Evolutionary conservation across 1,139 yeast species (phyloP).

Genomic region (Yarrowia galli): DNA sequence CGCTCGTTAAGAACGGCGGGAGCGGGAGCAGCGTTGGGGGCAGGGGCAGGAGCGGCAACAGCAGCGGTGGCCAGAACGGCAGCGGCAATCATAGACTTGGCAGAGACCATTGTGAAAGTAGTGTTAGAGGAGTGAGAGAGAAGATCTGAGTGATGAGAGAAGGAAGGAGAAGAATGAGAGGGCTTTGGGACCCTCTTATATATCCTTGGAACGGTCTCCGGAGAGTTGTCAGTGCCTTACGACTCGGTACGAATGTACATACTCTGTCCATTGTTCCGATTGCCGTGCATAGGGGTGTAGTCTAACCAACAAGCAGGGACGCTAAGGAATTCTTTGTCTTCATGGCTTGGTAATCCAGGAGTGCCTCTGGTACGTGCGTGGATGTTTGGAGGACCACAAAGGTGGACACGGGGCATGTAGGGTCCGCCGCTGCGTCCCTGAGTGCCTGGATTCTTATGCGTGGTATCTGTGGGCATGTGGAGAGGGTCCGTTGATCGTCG

Average conservation of each 20-base stretch:
- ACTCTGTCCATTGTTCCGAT: constrained; percentile 2
- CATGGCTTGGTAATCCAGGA: constrained; percentile 12
- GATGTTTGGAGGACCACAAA: not conserved
- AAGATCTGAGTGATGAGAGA: not conserved
- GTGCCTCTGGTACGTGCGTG: constrained; percentile 20
- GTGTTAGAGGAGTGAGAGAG: not conserved
- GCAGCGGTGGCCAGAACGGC: constrained; percentile 22
- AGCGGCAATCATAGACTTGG: constrained; percentile 22
- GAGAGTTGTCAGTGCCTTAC: not conserved
- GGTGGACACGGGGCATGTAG: constrained; percentile 16
- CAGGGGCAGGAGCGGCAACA: constrained; percentile 21
- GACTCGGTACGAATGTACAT: not conserved
- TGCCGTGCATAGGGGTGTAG: constrained; percentile 24
- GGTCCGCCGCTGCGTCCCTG: not conserved
- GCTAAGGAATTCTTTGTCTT: constrained; percentile 1
- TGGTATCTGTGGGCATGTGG: not conserved
- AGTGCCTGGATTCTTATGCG: constrained; percentile 3
- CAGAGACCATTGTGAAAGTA: constrained; percentile 28
- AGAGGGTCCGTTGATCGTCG: not conserved
- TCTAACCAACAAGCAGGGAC: constrained; percentile 9
- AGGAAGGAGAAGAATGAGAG: not conserved
- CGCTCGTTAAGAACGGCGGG: not conserved
- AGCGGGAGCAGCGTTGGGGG: constrained; percentile 6
- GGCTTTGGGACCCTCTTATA: not conserved
- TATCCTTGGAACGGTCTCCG: not conserved